Evolutionary conservation across 164 flowering plant genomes (phyloP), one percentile per base, ranked within the genome.

Genomic region (Berberis vulgaris): DNA sequence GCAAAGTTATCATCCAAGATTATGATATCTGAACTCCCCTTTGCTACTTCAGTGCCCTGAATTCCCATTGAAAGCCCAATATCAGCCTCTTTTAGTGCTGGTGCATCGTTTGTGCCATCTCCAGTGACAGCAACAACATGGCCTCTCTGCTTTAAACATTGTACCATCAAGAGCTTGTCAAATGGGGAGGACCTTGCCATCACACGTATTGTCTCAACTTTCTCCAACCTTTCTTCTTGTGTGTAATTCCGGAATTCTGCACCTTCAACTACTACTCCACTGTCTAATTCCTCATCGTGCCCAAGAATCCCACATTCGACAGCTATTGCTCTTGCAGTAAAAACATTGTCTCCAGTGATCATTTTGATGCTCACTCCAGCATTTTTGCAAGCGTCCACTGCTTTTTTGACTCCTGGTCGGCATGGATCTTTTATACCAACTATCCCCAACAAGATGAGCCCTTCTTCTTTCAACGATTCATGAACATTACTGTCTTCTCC

Each of bases 71-170:
- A 82, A 45, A 85, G 88, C 52, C 94, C 94, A 43, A 87, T 74
- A 38, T 87, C 86, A 3, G 94, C 94, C 74, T 83, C 94, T 67
- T 83, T 87, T 0, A 87, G 56, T 6, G 94, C 94, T 5, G 89
- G 89, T 13, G 89, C 94, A 62, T 87, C 94, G 61, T 87, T 87
- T 46, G 88, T 87, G 59, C 94, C 94, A 61, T 87, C 94, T 54
- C 94, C 94, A 0, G 88, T 87, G 60, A 87, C 88, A 5, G 88
- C 94, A 44, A 87, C 89, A 41, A 84, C 89, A 45, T 85, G 83
- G 13, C 89, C 88, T 60, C 79, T 82, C 62, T 76, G 70, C 67
- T 82, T 83, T 73, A 87, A 62, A 73, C 86, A 83, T 52, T 83
- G 78, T 5, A 87, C 87, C 89, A 87, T 83, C 62, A 87, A 56